Conservation (phyloP, 768 basidiomycete species). For the Lepiota brunneoincarnata region DNA sequence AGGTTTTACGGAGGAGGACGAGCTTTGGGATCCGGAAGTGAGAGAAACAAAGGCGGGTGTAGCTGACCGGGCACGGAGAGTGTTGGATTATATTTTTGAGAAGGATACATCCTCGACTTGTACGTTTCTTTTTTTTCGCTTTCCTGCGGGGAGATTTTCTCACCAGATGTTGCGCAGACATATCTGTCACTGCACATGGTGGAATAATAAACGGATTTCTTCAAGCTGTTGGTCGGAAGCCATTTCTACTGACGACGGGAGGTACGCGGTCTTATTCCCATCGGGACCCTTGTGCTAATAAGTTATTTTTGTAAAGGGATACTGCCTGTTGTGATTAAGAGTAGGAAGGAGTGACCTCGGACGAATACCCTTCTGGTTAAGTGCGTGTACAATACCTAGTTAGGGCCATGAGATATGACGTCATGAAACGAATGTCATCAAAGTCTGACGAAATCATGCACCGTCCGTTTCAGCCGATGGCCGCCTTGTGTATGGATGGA, state of each 20-base stretch:
- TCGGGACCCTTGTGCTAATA: background rate
- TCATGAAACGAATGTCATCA: background rate
- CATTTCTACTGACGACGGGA: constrained; percentile 14
- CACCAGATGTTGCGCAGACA: background rate
- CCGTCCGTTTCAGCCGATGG: background rate
- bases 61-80: constrained; percentile 42
- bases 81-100: constrained; percentile 56
- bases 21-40: constrained; percentile 51
- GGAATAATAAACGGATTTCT: constrained; percentile 18
- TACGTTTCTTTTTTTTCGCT: constrained; percentile 28
- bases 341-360: background rate
- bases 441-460: background rate
- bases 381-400: background rate
- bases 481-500: background rate
- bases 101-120: constrained; percentile 40
- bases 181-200: constrained; percentile 17
- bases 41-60: constrained; percentile 53
- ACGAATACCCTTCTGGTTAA: background rate
- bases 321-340: constrained; percentile 9
- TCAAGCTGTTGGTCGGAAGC: constrained; percentile 11
- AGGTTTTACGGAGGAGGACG: constrained; percentile 61
- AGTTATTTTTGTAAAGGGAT: background rate
- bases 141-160: no score
- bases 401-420: constrained; percentile 1
- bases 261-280: constrained; percentile 2